Percentiles rank a stretch among this genome's conserved stretches.
Evolutionary conservation across 306 rosid species (phyloP).

Genomic region (Quercus robur): DNA sequence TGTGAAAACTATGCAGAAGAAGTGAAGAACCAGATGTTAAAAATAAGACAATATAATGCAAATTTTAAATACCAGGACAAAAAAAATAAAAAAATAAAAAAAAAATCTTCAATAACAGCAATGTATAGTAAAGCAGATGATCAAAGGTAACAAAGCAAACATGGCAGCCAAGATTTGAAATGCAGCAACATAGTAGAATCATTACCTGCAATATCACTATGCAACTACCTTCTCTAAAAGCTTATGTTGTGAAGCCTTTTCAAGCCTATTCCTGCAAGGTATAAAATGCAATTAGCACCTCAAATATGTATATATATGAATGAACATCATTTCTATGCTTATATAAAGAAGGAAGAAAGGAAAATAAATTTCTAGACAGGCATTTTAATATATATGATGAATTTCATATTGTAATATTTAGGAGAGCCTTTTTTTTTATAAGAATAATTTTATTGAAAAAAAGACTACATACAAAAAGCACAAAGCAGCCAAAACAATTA

Average conservation of each 20-base stretch:
- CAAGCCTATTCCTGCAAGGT: conserved; percentile 38
- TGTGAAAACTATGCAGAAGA: neutral
- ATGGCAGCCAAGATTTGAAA: too few relatives aligned
- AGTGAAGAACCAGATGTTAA: neutral
- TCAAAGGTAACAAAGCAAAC: too few relatives aligned
- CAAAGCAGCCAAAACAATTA: too few relatives aligned
- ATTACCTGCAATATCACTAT: too few relatives aligned
- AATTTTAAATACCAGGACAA: neutral
- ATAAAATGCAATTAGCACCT: neutral
- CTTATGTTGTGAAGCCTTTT: conserved; percentile 5
- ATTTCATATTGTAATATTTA: neutral
- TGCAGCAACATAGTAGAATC: too few relatives aligned
- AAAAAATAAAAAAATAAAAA: neutral
- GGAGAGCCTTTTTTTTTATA: neutral
- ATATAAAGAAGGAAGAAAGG: too few relatives aligned
- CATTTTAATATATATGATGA: neutral
- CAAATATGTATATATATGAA: too few relatives aligned
- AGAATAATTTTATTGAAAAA: too few relatives aligned
- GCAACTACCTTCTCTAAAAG: too few relatives aligned
- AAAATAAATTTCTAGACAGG: too few relatives aligned
- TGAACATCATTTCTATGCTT: too few relatives aligned
- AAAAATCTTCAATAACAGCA: neutral
- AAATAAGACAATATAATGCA: neutral
- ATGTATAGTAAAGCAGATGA: neutral
- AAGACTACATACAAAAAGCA: too few relatives aligned